Percentiles rank a stretch among this genome's conserved stretches.
phyloP scores from a whole-genome alignment of 2,329 filamentous ascomycete species.

The Colletotrichum sublineola region DNA sequence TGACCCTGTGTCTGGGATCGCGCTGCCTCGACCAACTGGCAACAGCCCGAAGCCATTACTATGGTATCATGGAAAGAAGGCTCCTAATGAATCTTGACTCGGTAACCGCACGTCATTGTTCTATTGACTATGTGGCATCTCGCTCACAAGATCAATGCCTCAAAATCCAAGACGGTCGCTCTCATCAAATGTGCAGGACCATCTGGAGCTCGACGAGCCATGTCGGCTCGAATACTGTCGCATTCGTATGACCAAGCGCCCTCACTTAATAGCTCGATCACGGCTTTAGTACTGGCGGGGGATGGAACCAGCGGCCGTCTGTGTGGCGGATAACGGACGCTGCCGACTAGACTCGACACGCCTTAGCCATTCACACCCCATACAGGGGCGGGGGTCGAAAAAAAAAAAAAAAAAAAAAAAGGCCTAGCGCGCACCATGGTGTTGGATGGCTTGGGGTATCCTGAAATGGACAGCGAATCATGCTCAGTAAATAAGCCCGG shows the following conservation, averaged over 20 bases:
- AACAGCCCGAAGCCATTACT: neutral
- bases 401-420: neutral
- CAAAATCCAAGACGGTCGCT: neutral
- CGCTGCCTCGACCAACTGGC: neutral
- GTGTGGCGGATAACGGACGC: slow-evolving; percentile 27
- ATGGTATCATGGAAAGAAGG: neutral
- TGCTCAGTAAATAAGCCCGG: neutral
- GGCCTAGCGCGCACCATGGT: slow-evolving; percentile 10
- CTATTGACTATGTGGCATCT: neutral
- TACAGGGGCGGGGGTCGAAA: neutral
- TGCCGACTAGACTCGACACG: slow-evolving; percentile 12
- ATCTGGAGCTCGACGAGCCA: neutral
- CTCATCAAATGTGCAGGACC: neutral
- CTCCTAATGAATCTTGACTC: slow-evolving; percentile 9
- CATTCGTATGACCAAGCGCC: neutral
- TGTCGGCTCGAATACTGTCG: neutral
- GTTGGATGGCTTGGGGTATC: neutral
- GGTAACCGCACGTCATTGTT: neutral
- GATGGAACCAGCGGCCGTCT: neutral
- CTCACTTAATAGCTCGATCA: neutral
- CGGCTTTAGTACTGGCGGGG: neutral
- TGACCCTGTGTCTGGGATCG: slow-evolving; percentile 19
- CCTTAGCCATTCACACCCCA: neutral
- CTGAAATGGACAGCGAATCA: slow-evolving; percentile 13
- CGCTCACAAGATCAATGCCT: neutral